These are phyloP conservation scores for Paspalum notatum DNA, from an alignment of 176 grass and related monocot genomes.

Conservation along the genomic window DNA sequence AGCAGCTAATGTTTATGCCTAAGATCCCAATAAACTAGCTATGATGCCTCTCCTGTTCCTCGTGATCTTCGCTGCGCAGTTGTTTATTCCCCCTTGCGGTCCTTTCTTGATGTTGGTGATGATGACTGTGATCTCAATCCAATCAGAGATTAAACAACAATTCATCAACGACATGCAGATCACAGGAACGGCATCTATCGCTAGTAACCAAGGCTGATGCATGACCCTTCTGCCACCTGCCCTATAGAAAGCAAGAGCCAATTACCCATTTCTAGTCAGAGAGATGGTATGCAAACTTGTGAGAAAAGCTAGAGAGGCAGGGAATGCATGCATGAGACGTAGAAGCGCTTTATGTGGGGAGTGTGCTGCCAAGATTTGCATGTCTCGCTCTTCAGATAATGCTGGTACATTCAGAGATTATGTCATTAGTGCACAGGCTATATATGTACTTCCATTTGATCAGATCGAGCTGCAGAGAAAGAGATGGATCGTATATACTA, in stretches of 20 bases:
- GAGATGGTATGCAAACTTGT: background rate
- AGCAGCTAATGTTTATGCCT: conserved; percentile 1
- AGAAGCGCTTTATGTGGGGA: conserved; percentile 32
- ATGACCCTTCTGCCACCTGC: background rate
- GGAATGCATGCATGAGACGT: conserved; percentile 37
- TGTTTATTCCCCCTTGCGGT: conserved; percentile 21
- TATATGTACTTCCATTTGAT: background rate
- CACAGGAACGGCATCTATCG: background rate
- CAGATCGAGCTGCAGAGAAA: conserved; percentile 3
- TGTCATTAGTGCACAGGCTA: background rate
- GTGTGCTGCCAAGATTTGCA: conserved; percentile 41
- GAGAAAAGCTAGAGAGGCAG: conserved; percentile 33
- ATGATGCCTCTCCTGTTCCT: conserved; percentile 26
- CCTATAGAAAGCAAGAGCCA: conserved; percentile 11
- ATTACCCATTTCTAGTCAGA: background rate
- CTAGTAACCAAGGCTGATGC: background rate
- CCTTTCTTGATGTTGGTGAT: conserved; percentile 39
- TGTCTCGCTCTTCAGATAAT: conserved; percentile 35
- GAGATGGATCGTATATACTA: background rate
- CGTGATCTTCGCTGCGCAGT: conserved; percentile 37
- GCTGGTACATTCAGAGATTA: background rate
- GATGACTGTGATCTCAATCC: background rate
- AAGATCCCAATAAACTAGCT: conserved; percentile 17
- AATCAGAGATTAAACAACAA: conserved; percentile 25
- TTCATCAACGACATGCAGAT: conserved; percentile 1